phyloP scores from a whole-genome alignment of 2,329 filamentous ascomycete genomes.

The Fusarium xylarioides region DNA sequence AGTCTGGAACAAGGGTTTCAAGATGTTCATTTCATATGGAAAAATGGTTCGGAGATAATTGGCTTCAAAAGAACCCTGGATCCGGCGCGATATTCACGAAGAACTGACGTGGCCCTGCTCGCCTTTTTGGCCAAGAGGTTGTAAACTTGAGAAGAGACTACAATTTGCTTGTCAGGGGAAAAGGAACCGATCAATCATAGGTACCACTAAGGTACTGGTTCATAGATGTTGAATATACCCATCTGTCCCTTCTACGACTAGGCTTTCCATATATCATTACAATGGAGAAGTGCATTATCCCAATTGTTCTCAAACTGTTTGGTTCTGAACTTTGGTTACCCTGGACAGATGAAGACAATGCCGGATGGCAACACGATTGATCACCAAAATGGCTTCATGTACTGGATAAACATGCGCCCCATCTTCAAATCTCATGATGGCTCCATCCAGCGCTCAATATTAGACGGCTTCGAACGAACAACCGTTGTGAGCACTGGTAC shows the following conservation, averaged over 20 bases:
- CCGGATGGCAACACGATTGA: conserved; percentile 1
- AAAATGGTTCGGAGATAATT: conserved; percentile 19
- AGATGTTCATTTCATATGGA: conserved; percentile 1
- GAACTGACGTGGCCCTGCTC: background rate
- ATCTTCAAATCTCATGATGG: conserved; percentile 6
- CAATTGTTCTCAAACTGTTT: background rate
- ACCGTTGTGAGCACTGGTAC: background rate
- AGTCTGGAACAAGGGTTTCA: background rate
- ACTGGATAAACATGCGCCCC: conserved; percentile 2
- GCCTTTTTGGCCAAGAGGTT: conserved; percentile 15
- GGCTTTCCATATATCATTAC: background rate
- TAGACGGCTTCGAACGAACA: background rate
- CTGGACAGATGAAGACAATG: background rate
- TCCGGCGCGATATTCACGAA: too few relatives aligned
- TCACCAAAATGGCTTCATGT: background rate
- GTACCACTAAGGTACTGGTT: too few relatives aligned
- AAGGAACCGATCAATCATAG: too few relatives aligned
- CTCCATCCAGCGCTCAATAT: background rate
- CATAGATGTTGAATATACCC: too few relatives aligned
- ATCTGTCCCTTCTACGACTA: too few relatives aligned
- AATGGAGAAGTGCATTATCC: background rate
- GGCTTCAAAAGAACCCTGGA: background rate
- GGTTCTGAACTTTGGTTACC: background rate
- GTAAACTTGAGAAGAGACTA: too few relatives aligned
- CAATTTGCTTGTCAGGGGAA: too few relatives aligned